Percentiles rank a stretch among this genome's conserved stretches.
phyloP scores from a whole-genome alignment of 2,329 filamentous ascomycete species.

The Colletotrichum magnum region DNA sequence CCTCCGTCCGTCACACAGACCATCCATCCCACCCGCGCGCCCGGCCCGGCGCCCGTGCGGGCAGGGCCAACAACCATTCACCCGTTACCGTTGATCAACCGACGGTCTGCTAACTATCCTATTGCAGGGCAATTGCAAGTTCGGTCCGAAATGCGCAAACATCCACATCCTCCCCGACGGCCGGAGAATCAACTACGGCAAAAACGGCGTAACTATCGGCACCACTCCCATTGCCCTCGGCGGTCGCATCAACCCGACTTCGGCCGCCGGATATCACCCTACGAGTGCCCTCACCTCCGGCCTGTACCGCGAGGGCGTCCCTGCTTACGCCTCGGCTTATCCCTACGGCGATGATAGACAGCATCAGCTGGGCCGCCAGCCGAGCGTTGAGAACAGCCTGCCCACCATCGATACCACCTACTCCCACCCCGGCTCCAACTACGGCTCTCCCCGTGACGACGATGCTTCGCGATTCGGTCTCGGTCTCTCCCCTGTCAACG shows the following conservation, averaged over 20 bases:
- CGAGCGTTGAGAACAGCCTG: slow-evolving; percentile 68
- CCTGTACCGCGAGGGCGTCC: slow-evolving; percentile 60
- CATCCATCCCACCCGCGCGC: slow-evolving; percentile 3
- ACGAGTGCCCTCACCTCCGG: slow-evolving; percentile 78
- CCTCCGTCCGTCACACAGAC: slow-evolving; percentile 34
- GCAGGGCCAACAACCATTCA: no score
- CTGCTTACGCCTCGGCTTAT: slow-evolving; percentile 56
- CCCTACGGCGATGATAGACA: slow-evolving; percentile 56
- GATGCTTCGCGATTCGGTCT: slow-evolving; percentile 72
- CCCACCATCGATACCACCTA: slow-evolving; percentile 72
- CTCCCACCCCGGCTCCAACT: slow-evolving; percentile 71
- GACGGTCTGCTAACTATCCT: background rate
- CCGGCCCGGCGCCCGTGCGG: slow-evolving; percentile 22
- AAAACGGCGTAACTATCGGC: slow-evolving; percentile 77
- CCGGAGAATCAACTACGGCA: slow-evolving; percentile 86
- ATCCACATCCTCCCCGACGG: slow-evolving; percentile 96
- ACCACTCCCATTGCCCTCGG: slow-evolving; percentile 72
- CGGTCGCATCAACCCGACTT: slow-evolving; percentile 76
- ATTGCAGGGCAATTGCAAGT: slow-evolving; percentile 94
- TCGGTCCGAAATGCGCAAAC: slow-evolving; percentile 96
- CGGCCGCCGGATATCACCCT: slow-evolving; percentile 66
- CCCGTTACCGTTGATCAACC: no score
- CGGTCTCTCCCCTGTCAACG: slow-evolving; percentile 82
- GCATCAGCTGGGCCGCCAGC: slow-evolving; percentile 62
- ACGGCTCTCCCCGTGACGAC: slow-evolving; percentile 87